Evolutionary conservation across 192 early-diverging fungal species (phyloP).

Genomic region (Phlyctochytrium bullatum): DNA sequence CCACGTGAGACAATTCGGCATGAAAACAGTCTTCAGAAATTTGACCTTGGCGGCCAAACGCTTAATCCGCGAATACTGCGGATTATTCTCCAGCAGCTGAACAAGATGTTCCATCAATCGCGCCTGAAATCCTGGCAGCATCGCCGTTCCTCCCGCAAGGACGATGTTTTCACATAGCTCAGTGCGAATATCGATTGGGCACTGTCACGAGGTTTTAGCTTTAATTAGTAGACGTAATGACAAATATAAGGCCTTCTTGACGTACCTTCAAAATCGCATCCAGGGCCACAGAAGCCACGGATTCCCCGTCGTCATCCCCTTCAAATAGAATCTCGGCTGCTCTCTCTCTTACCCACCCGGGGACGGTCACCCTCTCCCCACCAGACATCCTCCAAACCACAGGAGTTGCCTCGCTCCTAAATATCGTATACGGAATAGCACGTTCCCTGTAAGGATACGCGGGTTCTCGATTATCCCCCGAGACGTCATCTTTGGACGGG

Average conservation of each 20-base stretch:
- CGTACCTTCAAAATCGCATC: conserved; percentile 51
- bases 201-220: conserved; percentile 35
- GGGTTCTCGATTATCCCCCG: conserved; percentile 40
- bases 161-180: conserved; percentile 64
- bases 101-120: conserved; percentile 64
- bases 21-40: conserved; percentile 55
- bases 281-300: conserved; percentile 55
- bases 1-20: conserved; percentile 71
- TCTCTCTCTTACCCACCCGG: conserved; percentile 83
- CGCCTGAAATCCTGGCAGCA: conserved; percentile 68
- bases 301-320: conserved; percentile 66
- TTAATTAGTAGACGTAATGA: background rate
- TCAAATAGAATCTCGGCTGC: conserved; percentile 76
- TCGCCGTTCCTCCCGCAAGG: conserved; percentile 73
- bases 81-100: conserved; percentile 42
- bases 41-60: conserved; percentile 19
- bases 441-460: conserved; percentile 38
- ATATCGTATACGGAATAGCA: conserved; percentile 17
- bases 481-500: conserved; percentile 40
- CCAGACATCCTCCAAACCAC: background rate
- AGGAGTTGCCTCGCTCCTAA: background rate
- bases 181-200: conserved; percentile 69
- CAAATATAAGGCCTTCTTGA: conserved; percentile 1
- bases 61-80: conserved; percentile 36
- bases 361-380: conserved; percentile 41